phyloP scores from a whole-genome alignment of 345 rosid genomes.

The Clausena lansium region DNA sequence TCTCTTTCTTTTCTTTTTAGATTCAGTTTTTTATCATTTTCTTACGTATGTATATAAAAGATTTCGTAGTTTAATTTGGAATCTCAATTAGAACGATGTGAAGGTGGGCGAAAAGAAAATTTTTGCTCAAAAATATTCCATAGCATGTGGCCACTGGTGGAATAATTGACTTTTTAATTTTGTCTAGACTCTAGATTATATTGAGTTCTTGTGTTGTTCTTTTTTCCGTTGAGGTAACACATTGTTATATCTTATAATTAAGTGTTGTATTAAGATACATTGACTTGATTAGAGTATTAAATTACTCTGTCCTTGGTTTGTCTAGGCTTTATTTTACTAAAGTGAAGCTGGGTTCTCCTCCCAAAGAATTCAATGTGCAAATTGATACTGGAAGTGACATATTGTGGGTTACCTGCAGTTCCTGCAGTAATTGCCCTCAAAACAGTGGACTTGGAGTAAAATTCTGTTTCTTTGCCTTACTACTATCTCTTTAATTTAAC shows the following conservation, averaged over 20 bases:
- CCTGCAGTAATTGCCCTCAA: constrained; percentile 80
- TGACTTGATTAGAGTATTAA: constrained; percentile 5
- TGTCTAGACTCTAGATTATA: constrained; percentile 12
- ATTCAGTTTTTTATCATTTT: neutral
- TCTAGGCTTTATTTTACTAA: constrained; percentile 88
- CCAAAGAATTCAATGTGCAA: constrained; percentile 94
- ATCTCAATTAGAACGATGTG: neutral
- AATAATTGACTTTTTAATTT: constrained; percentile 21
- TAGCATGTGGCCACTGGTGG: neutral
- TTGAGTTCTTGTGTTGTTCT: constrained; percentile 10
- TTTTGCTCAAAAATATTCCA: neutral
- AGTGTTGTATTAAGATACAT: neutral
- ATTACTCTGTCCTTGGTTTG: constrained; percentile 22
- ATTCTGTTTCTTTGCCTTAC: constrained; percentile 17
- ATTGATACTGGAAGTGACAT: constrained; percentile 97
- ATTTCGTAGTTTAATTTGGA: neutral
- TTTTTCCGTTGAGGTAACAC: neutral
- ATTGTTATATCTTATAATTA: neutral
- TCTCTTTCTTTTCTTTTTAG: neutral
- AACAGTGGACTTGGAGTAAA: constrained; percentile 90
- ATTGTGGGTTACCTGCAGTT: constrained; percentile 84
- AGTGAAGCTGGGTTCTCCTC: constrained; percentile 93
- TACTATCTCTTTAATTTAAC: neutral
- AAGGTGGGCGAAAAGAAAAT: neutral
- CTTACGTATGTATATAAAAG: neutral